Evolutionary conservation across 129 eudicot species (phyloP).

Genomic region (Arctium minus): DNA sequence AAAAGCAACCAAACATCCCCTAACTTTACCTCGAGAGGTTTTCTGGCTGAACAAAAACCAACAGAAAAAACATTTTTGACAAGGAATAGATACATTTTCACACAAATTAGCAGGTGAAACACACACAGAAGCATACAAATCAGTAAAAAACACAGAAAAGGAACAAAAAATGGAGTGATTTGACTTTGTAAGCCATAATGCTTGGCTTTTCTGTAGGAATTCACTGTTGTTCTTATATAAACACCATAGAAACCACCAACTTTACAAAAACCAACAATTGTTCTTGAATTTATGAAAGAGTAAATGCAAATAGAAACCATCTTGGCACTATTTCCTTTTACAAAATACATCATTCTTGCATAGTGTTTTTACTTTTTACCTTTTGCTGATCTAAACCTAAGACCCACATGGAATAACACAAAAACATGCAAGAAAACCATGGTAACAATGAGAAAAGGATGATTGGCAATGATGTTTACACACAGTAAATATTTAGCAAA

Average conservation of each 20-base stretch:
- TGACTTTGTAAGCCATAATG: not conserved
- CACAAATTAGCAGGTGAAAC: conserved; percentile 2
- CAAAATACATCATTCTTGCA: not conserved
- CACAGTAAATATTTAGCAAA: not conserved
- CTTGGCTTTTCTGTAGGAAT: not conserved
- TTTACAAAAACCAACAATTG: not conserved
- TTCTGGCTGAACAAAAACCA: not conserved
- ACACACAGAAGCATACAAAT: not conserved
- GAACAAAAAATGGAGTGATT: not conserved
- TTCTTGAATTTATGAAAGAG: not conserved
- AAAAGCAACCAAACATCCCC: not conserved
- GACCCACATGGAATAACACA: not conserved
- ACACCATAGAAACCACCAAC: not conserved
- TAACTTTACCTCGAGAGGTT: not conserved
- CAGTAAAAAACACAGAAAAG: not conserved
- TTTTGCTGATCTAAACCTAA: not conserved
- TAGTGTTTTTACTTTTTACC: not conserved
- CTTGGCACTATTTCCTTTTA: not conserved
- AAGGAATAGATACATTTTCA: not conserved
- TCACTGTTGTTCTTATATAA: not conserved
- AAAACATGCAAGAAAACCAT: not conserved
- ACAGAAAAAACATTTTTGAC: not conserved
- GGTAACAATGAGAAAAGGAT: not conserved
- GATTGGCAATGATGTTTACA: not conserved
- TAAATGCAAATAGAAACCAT: not conserved